Evolutionary conservation across 257 asterid species (phyloP).

Genomic region (Solanum chilense): DNA sequence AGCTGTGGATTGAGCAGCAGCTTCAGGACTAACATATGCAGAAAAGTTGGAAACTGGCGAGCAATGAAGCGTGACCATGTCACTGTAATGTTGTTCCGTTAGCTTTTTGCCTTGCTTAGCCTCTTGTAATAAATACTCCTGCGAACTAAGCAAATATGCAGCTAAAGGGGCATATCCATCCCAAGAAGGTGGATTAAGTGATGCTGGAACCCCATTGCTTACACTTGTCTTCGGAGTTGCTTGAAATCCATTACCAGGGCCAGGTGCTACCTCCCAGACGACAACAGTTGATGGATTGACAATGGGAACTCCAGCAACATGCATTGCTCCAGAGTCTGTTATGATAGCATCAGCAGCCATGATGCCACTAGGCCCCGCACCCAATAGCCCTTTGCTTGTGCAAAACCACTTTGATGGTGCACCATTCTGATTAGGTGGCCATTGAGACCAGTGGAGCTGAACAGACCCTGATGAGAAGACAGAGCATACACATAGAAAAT

Average conservation of each 20-base stretch:
- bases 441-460: conserved; percentile 96
- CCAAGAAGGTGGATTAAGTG: conserved; percentile 95
- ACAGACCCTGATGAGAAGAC: conserved; percentile 97
- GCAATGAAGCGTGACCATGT: conserved; percentile 82
- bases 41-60: conserved; percentile 98
- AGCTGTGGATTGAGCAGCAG: conserved; percentile 92
- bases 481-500: conserved; percentile 95
- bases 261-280: conserved; percentile 99
- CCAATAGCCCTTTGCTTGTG: conserved; percentile 96
- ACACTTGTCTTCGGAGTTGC: conserved; percentile 65
- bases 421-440: conserved; percentile 82
- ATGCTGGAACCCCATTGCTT: conserved; percentile 66
- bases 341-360: conserved; percentile 99
- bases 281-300: conserved; percentile 98
- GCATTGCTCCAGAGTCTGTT: conserved; percentile 97
- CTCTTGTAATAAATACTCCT: conserved; percentile 75
- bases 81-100: conserved; percentile 63
- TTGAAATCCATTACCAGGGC: conserved; percentile 97
- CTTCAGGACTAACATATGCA: conserved; percentile 98
- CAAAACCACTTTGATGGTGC: conserved; percentile 82
- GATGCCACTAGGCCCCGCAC: conserved; percentile 99
- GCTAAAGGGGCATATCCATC: conserved; percentile 94
- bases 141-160: conserved; percentile 95
- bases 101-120: conserved; percentile 66
- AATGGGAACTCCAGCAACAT: conserved; percentile 97